phyloP scores from a whole-genome alignment of 441 rosid species.

The Corymbia calophylla region DNA sequence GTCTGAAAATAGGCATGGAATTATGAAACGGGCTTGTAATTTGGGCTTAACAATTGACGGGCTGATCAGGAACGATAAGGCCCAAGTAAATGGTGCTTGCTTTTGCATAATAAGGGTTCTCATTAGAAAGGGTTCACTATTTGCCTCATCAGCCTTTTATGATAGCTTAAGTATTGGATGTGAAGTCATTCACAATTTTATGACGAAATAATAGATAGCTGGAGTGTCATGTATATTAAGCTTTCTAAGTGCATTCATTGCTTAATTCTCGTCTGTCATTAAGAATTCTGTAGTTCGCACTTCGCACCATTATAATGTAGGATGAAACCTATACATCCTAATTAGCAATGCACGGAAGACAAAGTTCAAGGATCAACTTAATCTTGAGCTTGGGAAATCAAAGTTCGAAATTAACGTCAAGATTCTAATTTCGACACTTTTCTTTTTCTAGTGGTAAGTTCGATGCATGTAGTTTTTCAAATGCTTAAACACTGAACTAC shows the following conservation, averaged over 20 bases:
- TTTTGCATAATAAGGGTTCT: too few species aligned
- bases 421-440: too few species aligned
- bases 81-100: too few species aligned
- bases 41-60: too few species aligned
- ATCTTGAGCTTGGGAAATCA: background rate
- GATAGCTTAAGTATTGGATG: background rate
- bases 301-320: background rate
- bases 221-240: too few species aligned
- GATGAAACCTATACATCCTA: background rate
- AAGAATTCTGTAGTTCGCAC: background rate
- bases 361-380: background rate
- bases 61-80: too few species aligned
- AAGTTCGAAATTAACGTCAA: background rate
- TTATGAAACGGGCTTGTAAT: too few species aligned
- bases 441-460: too few species aligned
- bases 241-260: background rate
- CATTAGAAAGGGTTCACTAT: background rate
- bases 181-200: background rate
- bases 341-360: background rate
- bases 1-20: too few species aligned
- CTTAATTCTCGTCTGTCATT: background rate
- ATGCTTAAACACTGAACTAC: too few species aligned
- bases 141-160: background rate
- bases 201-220: background rate
- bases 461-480: too few species aligned